Conservation (phyloP, 2,329 filamentous ascomycete species). For the Blastomyces gilchristii region DNA sequence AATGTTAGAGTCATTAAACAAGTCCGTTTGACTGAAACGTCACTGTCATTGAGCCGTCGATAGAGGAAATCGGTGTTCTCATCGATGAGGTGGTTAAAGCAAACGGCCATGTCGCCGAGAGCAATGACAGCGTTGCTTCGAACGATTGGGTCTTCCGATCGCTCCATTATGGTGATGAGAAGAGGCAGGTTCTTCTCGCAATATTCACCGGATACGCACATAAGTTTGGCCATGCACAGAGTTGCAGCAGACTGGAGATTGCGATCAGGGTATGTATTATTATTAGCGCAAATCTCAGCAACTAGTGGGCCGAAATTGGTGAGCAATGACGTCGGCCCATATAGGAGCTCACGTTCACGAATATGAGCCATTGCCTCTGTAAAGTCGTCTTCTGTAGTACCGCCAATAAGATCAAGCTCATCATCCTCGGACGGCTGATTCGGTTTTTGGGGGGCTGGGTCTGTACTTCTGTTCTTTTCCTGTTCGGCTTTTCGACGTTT, state of each 20-base stretch:
- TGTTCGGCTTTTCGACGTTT: conserved; percentile 70
- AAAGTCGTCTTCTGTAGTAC: conserved; percentile 90
- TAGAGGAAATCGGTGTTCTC: conserved; percentile 99
- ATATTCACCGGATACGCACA: conserved; percentile 96
- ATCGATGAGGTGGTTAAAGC: conserved; percentile 98
- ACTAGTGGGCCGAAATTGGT: conserved; percentile 84
- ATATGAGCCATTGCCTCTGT: conserved; percentile 78
- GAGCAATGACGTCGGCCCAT: conserved; percentile 73
- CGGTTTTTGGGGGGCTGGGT: conserved; percentile 36
- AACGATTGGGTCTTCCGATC: conserved; percentile 82
- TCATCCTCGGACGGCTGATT: conserved; percentile 60
- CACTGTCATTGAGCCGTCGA: conserved; percentile 76
- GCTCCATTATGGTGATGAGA: conserved; percentile 95
- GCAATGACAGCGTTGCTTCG: conserved; percentile 95
- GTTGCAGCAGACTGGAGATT: conserved; percentile 89
- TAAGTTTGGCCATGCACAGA: conserved; percentile 89
- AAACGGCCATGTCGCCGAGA: conserved; percentile 96
- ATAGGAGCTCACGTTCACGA: conserved; percentile 72
- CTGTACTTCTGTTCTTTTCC: conserved; percentile 37
- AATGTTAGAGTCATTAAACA: conserved; percentile 98
- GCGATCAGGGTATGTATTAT: conserved; percentile 80
- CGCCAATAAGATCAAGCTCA: conserved; percentile 90
- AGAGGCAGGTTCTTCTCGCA: conserved; percentile 87
- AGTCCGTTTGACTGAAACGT: conserved; percentile 86
- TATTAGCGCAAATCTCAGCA: conserved; percentile 87